Evolutionary conservation across 2,329 filamentous ascomycete species (phyloP).

Genomic region (Colletotrichum aenigma): DNA sequence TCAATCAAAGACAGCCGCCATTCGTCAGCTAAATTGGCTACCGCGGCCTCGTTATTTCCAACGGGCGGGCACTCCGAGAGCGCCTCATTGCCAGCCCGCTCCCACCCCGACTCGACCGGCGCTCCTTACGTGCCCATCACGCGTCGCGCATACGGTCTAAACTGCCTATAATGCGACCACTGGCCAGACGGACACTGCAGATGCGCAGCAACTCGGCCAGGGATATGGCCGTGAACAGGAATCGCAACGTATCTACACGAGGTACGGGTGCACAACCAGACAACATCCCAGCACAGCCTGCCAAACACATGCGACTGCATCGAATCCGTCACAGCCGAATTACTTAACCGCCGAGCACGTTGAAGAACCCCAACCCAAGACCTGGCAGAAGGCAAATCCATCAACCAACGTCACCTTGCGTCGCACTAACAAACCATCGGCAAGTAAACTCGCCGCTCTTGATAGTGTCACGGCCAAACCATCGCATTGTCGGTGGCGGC

Average conservation of each 20-base stretch:
- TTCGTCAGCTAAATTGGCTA: background rate
- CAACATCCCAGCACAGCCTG: background rate
- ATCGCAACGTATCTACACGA: background rate
- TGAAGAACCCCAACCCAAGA: background rate
- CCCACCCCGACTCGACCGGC: background rate
- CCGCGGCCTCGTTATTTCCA: background rate
- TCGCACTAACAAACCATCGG: background rate
- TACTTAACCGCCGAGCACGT: background rate
- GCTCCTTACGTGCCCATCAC: background rate
- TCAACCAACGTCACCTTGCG: background rate
- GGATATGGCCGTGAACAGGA: background rate
- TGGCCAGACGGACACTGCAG: background rate
- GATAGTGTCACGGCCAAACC: background rate
- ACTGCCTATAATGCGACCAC: background rate
- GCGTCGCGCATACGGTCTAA: background rate
- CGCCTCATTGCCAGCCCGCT: background rate
- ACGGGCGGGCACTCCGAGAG: slow-evolving; percentile 5
- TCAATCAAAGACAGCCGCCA: background rate
- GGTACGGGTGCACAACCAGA: background rate
- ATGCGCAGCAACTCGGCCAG: background rate
- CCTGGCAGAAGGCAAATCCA: background rate
- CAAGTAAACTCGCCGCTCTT: background rate
- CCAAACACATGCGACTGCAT: background rate
- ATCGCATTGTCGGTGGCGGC: slow-evolving; percentile 8
- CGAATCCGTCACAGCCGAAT: background rate